Evolutionary conservation across 331 rosid genomes (phyloP), one percentile per base, ranked within the genome.

Genomic region (Malus hybrid): DNA sequence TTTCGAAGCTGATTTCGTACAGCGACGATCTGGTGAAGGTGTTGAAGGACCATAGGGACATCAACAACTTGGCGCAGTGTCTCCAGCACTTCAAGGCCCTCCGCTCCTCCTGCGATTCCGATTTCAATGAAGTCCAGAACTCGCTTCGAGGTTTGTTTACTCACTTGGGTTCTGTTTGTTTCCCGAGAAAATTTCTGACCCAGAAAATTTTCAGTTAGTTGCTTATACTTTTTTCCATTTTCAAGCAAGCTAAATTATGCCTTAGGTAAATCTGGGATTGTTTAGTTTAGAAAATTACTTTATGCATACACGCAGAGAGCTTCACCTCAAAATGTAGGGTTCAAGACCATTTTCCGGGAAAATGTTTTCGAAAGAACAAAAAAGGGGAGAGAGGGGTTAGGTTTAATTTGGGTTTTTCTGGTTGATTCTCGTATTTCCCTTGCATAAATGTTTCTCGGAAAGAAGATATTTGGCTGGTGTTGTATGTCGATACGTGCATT

Each of bases 11-110:
- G 22, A 69, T 88, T 16, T 83, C 93, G 15, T 83, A 52, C 83
- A 34, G 85, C 69, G 79, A 87, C 65, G 97, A 92, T 77, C 86
- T 94, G 29, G 77, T 90, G 16, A 65, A 52, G 59, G 75, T 86
- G 4, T 44, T 92, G 74, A 72, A 79, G 77, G 92, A 86, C 68
- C 48, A 74, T 57, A 75, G 71, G 15, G 96, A 92, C 76, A 28
- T 76, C 77, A 67, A 68, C 80, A 59, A n/a, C 87, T 64, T 88
- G 72, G 70, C 74, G 6, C 88, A 24, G 24, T 85, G 81, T 77
- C 85, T 87, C 15, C 84, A 75, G 32, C 83, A 82, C n/a, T 31
- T 72, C 59, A 15, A 56, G 61, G 50, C 85, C 19, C 84, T 91
- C 39, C 83, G 86, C 68, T 85, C 97, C 28, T 73, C 86, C 27